Evolutionary conservation across 257 asterid species (phyloP).

Genomic region (Gynochthodes officinalis): DNA sequence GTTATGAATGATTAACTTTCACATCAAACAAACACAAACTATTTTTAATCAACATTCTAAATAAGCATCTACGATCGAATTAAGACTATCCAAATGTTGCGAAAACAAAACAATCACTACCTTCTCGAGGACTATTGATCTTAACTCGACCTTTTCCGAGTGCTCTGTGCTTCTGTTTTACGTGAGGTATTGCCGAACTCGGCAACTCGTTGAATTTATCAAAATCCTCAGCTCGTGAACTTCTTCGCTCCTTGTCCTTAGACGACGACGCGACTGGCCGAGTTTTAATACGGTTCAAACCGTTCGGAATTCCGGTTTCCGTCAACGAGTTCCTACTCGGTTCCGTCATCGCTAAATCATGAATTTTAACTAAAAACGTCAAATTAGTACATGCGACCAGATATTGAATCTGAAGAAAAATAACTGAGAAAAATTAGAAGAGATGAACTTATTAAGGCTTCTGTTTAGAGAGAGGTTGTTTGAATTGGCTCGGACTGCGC

Average conservation of each 20-base stretch:
- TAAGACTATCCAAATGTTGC: not conserved
- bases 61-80: not conserved
- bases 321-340: constrained; percentile 38
- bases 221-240: constrained; percentile 43
- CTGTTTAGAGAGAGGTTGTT: constrained; percentile 6
- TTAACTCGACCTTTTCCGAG: constrained; percentile 41
- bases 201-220: constrained; percentile 56
- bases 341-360: constrained; percentile 48
- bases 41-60: not conserved
- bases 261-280: constrained; percentile 33
- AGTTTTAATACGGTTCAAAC: constrained; percentile 91
- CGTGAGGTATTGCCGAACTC: constrained; percentile 33
- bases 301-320: constrained; percentile 71
- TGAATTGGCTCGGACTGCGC: constrained; percentile 16
- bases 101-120: constrained; percentile 24
- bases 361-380: not conserved
- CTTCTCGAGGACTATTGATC: constrained; percentile 56
- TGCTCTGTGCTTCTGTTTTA: constrained; percentile 52
- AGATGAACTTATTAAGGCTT: not conserved
- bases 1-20: not conserved
- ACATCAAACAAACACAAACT: not conserved
- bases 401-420: not conserved
- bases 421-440: not conserved
- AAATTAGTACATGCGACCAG: not conserved
- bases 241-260: constrained; percentile 33